Evolutionary conservation across 2,329 filamentous ascomycete species (phyloP).

Genomic region (Penicillium sp.): DNA sequence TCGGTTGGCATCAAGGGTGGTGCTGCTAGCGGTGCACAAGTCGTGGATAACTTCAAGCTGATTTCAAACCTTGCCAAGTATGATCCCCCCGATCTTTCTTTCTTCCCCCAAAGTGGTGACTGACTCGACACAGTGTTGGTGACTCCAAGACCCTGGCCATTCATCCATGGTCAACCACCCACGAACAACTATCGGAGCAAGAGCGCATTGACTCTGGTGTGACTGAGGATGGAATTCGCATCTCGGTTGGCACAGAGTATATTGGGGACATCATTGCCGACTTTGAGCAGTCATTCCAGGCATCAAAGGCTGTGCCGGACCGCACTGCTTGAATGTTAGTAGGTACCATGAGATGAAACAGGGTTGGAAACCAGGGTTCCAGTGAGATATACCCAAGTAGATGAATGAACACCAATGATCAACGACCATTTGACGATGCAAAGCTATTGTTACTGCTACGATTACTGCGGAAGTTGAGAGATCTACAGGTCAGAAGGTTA

Average conservation of each 20-base stretch:
- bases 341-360: neutral
- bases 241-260: conserved; percentile 93
- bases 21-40: conserved; percentile 75
- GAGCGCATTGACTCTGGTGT: conserved; percentile 81
- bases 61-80: conserved; percentile 92
- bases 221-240: conserved; percentile 86
- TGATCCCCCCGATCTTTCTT: conserved; percentile 16
- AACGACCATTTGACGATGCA: too few relatives aligned
- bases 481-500: too few relatives aligned
- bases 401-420: too few relatives aligned
- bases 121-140: conserved; percentile 61
- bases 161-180: conserved; percentile 92
- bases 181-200: conserved; percentile 83
- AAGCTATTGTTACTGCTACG: too few relatives aligned
- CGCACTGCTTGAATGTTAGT: conserved; percentile 11
- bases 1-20: conserved; percentile 94
- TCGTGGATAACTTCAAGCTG: conserved; percentile 93
- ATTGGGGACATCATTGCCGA: conserved; percentile 97
- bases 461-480: too few relatives aligned
- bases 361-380: too few relatives aligned
- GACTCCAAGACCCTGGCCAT: conserved; percentile 95
- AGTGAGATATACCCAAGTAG: too few relatives aligned
- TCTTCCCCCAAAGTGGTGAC: neutral
- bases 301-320: conserved; percentile 45
- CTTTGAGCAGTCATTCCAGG: conserved; percentile 86